These are phyloP conservation scores for Cardamine resedifolia DNA, from an alignment of 345 rosid genomes.

Conservation along the genomic window DNA sequence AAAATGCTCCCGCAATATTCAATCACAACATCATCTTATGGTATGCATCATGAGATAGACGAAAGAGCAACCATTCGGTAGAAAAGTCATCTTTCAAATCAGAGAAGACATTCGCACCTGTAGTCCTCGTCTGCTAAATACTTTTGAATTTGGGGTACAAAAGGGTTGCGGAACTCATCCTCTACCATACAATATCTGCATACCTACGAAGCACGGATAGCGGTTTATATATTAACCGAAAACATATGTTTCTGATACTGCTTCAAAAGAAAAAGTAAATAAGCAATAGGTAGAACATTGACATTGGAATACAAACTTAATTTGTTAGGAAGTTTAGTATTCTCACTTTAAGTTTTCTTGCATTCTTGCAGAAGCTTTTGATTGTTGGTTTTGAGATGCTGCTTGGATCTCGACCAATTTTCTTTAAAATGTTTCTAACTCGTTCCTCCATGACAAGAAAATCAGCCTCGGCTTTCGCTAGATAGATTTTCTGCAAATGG, in stretches of 20 bases:
- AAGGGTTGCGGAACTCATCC: constrained; percentile 84
- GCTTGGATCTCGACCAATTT: constrained; percentile 67
- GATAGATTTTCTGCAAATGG: constrained; percentile 82
- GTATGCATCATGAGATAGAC: background rate
- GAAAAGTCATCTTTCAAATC: constrained; percentile 10
- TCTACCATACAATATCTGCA: constrained; percentile 73
- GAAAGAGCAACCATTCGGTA: background rate
- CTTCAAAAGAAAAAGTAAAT: constrained; percentile 3
- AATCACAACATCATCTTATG: constrained; percentile 1
- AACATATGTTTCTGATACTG: constrained; percentile 19
- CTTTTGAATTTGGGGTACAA: constrained; percentile 64
- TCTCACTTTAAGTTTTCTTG: constrained; percentile 84
- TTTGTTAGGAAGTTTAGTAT: constrained; percentile 7
- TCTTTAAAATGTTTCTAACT: constrained; percentile 59
- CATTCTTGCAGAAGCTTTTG: constrained; percentile 81
- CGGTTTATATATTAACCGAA: background rate
- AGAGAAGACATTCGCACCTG: constrained; percentile 48
- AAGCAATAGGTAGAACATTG: background rate
- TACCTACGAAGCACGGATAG: constrained; percentile 50
- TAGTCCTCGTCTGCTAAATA: constrained; percentile 78
- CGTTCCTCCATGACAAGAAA: constrained; percentile 68
- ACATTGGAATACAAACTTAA: background rate
- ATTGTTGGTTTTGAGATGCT: constrained; percentile 66
- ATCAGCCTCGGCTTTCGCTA: constrained; percentile 93
- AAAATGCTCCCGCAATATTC: background rate